phyloP scores from a whole-genome alignment of 495 filamentous ascomycete genomes.

The Penicillium longicatenatum region DNA sequence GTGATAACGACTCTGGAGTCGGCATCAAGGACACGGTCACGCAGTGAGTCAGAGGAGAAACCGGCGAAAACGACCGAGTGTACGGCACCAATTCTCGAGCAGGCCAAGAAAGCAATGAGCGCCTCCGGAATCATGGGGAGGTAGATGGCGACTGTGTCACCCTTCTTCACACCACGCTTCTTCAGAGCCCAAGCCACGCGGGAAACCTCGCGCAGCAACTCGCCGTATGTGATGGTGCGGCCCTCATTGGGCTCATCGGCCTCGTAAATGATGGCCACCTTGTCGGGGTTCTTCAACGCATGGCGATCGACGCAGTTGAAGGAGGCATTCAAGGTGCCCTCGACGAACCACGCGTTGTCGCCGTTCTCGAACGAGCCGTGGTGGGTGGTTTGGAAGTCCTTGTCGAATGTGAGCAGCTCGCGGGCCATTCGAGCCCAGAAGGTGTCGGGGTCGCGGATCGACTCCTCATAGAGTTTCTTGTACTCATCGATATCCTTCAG shows the following conservation, averaged over 20 bases:
- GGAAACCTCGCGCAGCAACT: constrained; percentile 92
- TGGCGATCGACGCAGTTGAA: constrained; percentile 98
- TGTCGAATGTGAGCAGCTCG: constrained; percentile 87
- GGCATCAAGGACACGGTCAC: constrained; percentile 92
- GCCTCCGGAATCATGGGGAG: constrained; percentile 99
- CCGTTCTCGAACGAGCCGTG: constrained; percentile 75
- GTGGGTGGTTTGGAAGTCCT: constrained; percentile 89
- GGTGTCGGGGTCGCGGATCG: constrained; percentile 83
- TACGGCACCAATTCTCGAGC: constrained; percentile 88
- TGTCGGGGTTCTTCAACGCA: constrained; percentile 87
- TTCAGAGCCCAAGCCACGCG: constrained; percentile 82
- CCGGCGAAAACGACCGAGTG: constrained; percentile 99
- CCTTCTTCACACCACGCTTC: constrained; percentile 95
- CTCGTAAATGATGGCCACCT: constrained; percentile 97
- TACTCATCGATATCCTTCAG: constrained; percentile 79
- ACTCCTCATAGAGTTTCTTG: constrained; percentile 91
- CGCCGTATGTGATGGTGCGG: constrained; percentile 86
- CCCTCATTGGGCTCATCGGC: constrained; percentile 89
- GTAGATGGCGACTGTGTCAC: constrained; percentile 96
- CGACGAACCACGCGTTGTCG: constrained; percentile 92
- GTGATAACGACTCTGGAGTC: constrained; percentile 92
- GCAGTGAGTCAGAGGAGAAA: constrained; percentile 95
- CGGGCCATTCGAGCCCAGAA: constrained; percentile 90
- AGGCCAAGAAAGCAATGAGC: constrained; percentile 86
- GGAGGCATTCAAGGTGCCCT: constrained; percentile 90